A percentile compares a stretch with the other conserved stretches of the same genome.
Conservation (phyloP, 1,284 basidiomycete species). For the Kwoniella shivajii region DNA sequence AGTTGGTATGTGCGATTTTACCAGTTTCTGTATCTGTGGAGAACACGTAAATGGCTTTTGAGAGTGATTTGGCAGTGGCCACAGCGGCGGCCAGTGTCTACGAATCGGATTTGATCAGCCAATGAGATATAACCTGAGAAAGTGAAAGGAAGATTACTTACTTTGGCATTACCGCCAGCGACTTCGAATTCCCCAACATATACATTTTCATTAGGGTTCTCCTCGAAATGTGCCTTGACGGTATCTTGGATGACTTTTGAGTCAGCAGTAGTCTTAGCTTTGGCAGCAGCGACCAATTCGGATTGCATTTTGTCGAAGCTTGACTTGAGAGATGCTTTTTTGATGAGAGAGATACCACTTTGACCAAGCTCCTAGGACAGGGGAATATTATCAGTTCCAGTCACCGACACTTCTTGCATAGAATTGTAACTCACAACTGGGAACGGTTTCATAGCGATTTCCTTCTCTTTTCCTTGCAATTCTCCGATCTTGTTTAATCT, state of each 20-base stretch:
- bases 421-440: conserved; percentile 64
- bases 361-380: conserved; percentile 93
- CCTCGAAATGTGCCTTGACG: conserved; percentile 71
- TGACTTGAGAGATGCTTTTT: conserved; percentile 80
- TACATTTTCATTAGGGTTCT: conserved; percentile 68
- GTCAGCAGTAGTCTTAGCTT: conserved; percentile 75
- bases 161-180: conserved; percentile 75
- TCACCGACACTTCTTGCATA: neutral
- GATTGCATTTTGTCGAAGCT: conserved; percentile 72
- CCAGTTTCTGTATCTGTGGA: conserved; percentile 68
- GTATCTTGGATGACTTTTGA: conserved; percentile 76
- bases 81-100: conserved; percentile 61
- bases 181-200: conserved; percentile 70
- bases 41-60: conserved; percentile 87
- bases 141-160: conserved; percentile 32
- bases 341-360: conserved; percentile 82
- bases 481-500: conserved; percentile 69
- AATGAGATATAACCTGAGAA: neutral
- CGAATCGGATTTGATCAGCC: neutral
- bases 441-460: conserved; percentile 78
- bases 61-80: conserved; percentile 70
- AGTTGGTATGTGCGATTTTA: conserved; percentile 88
- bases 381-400: conserved; percentile 2
- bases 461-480: conserved; percentile 77
- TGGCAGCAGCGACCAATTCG: conserved; percentile 79